Conservation (phyloP, 1,284 basidiomycete species). For the Ganoderma lingzhi region DNA sequence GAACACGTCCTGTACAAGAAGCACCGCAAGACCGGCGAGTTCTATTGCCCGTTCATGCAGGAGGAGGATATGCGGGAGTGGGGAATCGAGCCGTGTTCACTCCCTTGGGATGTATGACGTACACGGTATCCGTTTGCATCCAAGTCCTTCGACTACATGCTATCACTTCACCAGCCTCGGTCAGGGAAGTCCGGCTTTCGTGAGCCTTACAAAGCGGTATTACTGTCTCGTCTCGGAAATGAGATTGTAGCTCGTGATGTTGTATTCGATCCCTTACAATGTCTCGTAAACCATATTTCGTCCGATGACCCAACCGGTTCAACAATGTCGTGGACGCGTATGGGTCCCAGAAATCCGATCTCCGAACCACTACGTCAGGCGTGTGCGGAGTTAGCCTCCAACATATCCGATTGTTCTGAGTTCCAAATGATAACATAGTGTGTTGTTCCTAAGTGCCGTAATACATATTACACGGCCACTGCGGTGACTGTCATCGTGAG, state of each 20-base stretch:
- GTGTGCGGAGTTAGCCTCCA: not conserved
- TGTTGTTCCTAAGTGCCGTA: no score
- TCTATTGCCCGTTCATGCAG: conserved; percentile 7
- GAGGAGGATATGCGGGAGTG: not conserved
- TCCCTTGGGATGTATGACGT: no score
- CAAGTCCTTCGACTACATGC: no score
- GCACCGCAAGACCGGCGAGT: conserved; percentile 1
- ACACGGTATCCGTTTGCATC: no score
- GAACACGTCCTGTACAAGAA: conserved; percentile 7
- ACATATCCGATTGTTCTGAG: no score
- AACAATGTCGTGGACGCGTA: not conserved
- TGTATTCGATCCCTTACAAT: not conserved
- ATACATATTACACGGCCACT: no score
- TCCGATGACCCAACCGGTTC: no score
- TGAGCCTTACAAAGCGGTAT: no score
- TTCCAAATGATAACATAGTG: no score
- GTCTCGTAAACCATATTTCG: not conserved
- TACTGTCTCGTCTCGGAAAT: not conserved
- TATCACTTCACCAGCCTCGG: no score
- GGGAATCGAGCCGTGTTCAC: not conserved
- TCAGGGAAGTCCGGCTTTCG: no score
- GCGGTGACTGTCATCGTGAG: no score
- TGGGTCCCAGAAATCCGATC: not conserved
- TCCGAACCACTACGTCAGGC: not conserved
- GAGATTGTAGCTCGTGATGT: not conserved